phyloP scores from a whole-genome alignment of 371 early-diverging fungal species.

The Lichtheimia corymbifera region DNA sequence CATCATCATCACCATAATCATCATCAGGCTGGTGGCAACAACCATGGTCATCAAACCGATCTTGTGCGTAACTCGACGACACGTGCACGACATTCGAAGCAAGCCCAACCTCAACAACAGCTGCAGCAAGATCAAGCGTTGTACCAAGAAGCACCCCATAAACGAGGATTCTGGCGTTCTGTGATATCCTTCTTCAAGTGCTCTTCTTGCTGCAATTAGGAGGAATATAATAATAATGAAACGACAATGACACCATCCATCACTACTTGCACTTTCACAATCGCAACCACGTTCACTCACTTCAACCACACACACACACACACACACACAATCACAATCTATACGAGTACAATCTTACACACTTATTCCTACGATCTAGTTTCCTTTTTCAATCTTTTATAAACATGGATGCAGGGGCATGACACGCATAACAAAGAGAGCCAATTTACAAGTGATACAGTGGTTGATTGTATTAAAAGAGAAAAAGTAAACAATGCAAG shows the following conservation, averaged over 20 bases:
- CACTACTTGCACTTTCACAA: neutral
- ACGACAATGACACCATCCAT: neutral
- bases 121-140: neutral
- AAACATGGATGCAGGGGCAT: too few species aligned
- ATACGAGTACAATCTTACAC: too few species aligned
- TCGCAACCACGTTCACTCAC: too few species aligned
- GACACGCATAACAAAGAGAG: too few species aligned
- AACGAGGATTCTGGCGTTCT: slow-evolving; percentile 5
- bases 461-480: too few species aligned
- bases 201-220: neutral
- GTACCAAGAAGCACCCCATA: neutral
- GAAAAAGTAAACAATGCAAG: slow-evolving; percentile 1
- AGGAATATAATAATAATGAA: too few species aligned
- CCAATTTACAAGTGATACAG: too few species aligned
- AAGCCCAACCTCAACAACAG: slow-evolving; percentile 3
- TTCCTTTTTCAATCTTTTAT: too few species aligned
- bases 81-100: slow-evolving; percentile 14
- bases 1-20: slow-evolving; percentile 2
- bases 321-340: too few species aligned
- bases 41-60: neutral
- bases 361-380: too few species aligned
- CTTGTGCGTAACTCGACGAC: slow-evolving; percentile 9
- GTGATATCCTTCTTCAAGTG: neutral
- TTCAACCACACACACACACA: neutral
- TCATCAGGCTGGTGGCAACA: neutral